Conservation (phyloP, 306 rosid species). For the Trifolium repens region DNA sequence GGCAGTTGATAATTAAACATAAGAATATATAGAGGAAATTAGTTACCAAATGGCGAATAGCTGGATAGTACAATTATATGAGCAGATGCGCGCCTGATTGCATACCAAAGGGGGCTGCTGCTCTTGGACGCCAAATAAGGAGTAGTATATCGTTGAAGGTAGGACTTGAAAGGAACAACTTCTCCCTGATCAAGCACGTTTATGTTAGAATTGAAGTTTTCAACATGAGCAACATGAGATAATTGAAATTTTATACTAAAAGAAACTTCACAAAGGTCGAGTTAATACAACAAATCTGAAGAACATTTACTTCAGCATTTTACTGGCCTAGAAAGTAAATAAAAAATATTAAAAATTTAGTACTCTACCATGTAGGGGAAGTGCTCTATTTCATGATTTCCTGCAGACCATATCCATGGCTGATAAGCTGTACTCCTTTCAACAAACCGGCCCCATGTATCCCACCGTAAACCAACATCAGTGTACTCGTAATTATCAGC, state of each 20-base stretch:
- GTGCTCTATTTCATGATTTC: not conserved
- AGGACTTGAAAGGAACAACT: constrained; percentile 82
- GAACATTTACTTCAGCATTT: constrained; percentile 22
- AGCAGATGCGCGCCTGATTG: constrained; percentile 94
- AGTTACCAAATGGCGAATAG: constrained; percentile 91
- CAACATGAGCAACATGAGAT: constrained; percentile 11
- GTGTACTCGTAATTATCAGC: constrained; percentile 80
- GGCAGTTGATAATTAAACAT: constrained; percentile 21
- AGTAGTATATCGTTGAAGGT: constrained; percentile 73
- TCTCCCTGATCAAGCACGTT: constrained; percentile 65
- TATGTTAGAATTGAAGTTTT: constrained; percentile 23
- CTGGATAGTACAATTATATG: constrained; percentile 89
- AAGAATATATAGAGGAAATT: constrained; percentile 32
- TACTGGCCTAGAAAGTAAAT: not conserved
- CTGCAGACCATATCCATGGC: constrained; percentile 79
- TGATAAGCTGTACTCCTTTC: constrained; percentile 87
- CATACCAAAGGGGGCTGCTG: constrained; percentile 94
- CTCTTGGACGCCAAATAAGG: constrained; percentile 85
- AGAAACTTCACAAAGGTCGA: constrained; percentile 34
- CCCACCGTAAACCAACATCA: constrained; percentile 92
- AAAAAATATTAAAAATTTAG: too few species aligned
- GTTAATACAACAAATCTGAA: constrained; percentile 32
- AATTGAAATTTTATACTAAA: constrained; percentile 9
- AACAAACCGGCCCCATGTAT: constrained; percentile 81
- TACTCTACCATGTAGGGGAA: not conserved